Base-by-base conservation (phyloP, 257 asterid species). In the Cinchona pubescens region DNA sequence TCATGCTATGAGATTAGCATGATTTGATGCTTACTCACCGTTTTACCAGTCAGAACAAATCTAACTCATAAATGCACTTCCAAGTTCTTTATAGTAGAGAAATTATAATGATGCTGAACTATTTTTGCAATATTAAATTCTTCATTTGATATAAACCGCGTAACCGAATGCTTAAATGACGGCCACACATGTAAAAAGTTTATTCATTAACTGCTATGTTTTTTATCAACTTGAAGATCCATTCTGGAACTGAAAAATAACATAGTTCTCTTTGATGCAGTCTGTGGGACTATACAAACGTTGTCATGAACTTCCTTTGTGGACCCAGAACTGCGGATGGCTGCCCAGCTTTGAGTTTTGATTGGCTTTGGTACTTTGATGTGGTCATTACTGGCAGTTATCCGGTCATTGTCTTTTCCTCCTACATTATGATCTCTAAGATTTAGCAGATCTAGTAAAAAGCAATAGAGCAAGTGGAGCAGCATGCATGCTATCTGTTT, bases 291-390 rank as follows among this genome's bases (percentile, higher is more conserved):
- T 95, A 92, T 74, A 90, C 99, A 70, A 92, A 90, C 76, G 79
- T 91, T 37, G 97, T 95, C 37, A 95, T 95, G 99, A 92, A 90
- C 92, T 95, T 91, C 85, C 96, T 95, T 69, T 92, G 98, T 79
- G 92, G 92, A 62, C 80, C 88, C 25, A 72, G 81, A 74, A 67
- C 85, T 65, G 81, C 29, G 71, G 92, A 87, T 83, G 90, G 81
- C 65, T 71, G 70, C 70, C 55, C 92, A 72, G 73, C 84, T 64
- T 75, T 86, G 89, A 86, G 65, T 73, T 90, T 87, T 81, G 93
- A 91, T 75, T 95, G 99, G 99, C 96, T 95, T 73, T 82, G 77
- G 76, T 85, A 88, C 88, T 95, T 95, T 53, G 95, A 95, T 77
- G 89, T 92, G 71, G 92, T 95, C 78, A 88, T 95, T 75, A 92